A percentile compares a stretch with the other conserved stretches of the same genome.
Conservation (phyloP, 2,329 filamentous ascomycete genomes). For the Coniochaeta ligniaria region DNA sequence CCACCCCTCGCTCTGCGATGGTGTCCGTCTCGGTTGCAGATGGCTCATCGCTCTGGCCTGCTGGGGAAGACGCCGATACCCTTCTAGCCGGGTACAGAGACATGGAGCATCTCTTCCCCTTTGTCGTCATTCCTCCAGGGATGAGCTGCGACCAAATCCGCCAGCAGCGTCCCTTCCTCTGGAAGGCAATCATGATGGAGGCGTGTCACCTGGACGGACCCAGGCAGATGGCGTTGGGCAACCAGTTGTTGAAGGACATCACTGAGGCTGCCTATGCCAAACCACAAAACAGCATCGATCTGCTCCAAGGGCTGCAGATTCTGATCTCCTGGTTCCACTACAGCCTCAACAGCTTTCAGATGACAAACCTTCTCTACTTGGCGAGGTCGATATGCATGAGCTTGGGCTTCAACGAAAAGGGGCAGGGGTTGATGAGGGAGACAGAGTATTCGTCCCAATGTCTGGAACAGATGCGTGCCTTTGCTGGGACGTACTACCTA, state of each 20-base stretch:
- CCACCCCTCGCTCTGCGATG: neutral
- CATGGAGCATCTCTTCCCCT: conserved; percentile 33
- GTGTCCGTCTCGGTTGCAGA: neutral
- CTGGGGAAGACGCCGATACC: conserved; percentile 29
- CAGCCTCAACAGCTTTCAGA: conserved; percentile 39
- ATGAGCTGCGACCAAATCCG: conserved; percentile 29
- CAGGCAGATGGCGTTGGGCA: conserved; percentile 35
- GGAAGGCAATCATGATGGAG: conserved; percentile 42
- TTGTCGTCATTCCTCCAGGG: conserved; percentile 31
- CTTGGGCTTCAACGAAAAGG: conserved; percentile 26
- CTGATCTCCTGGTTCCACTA: conserved; percentile 41
- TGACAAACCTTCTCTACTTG: conserved; percentile 41
- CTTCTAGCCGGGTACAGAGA: conserved; percentile 29
- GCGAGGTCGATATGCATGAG: conserved; percentile 37
- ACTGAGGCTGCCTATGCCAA: conserved; percentile 30
- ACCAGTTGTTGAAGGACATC: conserved; percentile 35
- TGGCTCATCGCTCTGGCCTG: conserved; percentile 27
- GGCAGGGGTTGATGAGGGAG: conserved; percentile 10
- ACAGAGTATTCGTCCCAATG: conserved; percentile 16
- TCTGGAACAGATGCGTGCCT: conserved; percentile 38
- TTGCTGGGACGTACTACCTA: conserved; percentile 41
- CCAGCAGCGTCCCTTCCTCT: conserved; percentile 33
- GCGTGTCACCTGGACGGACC: conserved; percentile 32
- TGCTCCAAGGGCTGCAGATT: conserved; percentile 39
- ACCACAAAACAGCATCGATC: conserved; percentile 35